A percentile compares a stretch with the other conserved stretches of the same genome.
Evolutionary conservation across 2,329 filamentous ascomycete genomes (phyloP).

Genomic region (Passalora sequoiae): DNA sequence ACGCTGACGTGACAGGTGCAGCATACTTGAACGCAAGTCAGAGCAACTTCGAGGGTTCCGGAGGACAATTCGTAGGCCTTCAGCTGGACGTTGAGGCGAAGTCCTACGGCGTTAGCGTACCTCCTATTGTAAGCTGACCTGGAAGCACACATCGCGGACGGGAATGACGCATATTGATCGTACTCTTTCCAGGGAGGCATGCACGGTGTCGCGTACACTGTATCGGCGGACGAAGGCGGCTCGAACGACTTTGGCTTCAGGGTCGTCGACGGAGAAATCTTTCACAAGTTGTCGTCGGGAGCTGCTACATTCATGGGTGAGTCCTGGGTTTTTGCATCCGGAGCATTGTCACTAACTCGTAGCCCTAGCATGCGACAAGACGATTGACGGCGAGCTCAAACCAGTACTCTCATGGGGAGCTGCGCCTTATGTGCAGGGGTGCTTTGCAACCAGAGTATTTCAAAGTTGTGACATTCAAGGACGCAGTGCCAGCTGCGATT

Average conservation of each 20-base stretch:
- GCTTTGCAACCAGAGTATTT: not conserved
- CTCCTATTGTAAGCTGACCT: not conserved
- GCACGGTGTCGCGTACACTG: conserved; percentile 2
- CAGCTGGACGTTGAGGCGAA: conserved; percentile 3
- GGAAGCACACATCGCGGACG: not conserved
- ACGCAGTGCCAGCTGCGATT: not conserved
- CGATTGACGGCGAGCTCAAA: not conserved
- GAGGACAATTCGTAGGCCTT: not conserved
- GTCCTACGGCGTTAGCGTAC: conserved; percentile 3
- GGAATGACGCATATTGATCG: not conserved
- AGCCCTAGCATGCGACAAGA: not conserved
- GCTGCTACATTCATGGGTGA: not conserved
- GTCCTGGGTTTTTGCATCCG: not conserved
- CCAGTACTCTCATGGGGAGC: conserved; percentile 2
- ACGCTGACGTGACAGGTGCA: not conserved
- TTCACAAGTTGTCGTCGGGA: conserved; percentile 3
- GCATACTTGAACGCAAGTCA: conserved; percentile 1
- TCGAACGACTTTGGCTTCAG: conserved; percentile 1
- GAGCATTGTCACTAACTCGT: not conserved
- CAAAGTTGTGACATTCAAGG: conserved; percentile 1
- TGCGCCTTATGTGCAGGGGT: not conserved
- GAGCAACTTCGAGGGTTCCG: conserved; percentile 1
- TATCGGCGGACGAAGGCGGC: not conserved
- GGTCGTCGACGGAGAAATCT: not conserved
- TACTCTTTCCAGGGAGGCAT: not conserved